Base-by-base conservation (phyloP, 1,284 basidiomycete species). In the Tylopilus sp. region DNA sequence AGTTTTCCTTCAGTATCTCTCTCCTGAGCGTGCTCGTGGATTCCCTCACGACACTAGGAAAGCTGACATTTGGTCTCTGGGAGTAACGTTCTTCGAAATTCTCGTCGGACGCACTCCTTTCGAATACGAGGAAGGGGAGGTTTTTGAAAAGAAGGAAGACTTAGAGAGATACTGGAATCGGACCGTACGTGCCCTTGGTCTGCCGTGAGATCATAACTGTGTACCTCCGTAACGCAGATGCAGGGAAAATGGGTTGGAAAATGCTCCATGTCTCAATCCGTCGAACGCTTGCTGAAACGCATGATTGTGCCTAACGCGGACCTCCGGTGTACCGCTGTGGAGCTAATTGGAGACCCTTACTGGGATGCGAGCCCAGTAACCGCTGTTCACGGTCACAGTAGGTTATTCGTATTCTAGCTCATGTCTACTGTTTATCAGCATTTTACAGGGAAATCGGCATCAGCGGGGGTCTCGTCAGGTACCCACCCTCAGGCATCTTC, bases 21-120 rank as follows among this genome's bases (percentile, higher is more conserved):
- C 89, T 11, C 92, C 93, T 0, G 89, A 93, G 64, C 82, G 94
- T 8, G 92, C 93, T 2, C 79, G 83, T 37, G 92, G 92, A 3
- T 74, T 86, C 41, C 80, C 81, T 4, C 94, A 97, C 59, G 94
- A 97, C 61, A 96, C 94, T 41, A 84, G 94, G 47, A 88, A 92
- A 65, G 87, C 89, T 0, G 94, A 97, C 59, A 78, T 97, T 33
- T 97, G 92, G 91, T 88, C 93, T 3, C 80, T 97, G 1, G 93
- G 93, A 8, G 77, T 97, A 29, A 92, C 93, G 0, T 88, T 96
- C 67, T 97, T 94, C 65, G 94, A 97, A 67, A 88, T 97, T 52
- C 78, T 97, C 21, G 73, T 86, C 26, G 93, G 93, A 0, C 78
- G 94, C 13, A 97, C 94, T 4, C 93, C 94, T 1, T 97, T 97